Percentiles rank a stretch among this genome's conserved stretches.
Evolutionary conservation across 306 rosid species (phyloP).

Genomic region (Carpinus viminea): DNA sequence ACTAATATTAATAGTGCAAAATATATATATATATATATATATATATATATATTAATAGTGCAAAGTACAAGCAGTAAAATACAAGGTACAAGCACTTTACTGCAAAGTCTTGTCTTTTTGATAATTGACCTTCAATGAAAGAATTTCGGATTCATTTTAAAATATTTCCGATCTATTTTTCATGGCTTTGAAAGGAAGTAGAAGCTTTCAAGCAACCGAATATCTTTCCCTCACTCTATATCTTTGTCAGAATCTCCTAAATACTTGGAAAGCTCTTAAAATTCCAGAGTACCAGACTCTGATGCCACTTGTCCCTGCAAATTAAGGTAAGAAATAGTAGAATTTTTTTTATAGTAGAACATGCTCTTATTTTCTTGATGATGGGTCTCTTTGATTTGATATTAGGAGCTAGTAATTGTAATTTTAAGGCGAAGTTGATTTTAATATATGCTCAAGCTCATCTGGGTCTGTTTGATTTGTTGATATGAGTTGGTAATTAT

Average conservation of each 20-base stretch:
- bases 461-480: not conserved
- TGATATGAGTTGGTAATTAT: not conserved
- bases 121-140: not conserved
- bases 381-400: conserved; percentile 6
- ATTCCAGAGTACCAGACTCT: conserved; percentile 3
- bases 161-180: not conserved
- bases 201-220: conserved; percentile 44
- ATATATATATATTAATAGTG: too few relatives aligned
- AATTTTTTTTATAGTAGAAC: not conserved
- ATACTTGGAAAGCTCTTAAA: conserved; percentile 28
- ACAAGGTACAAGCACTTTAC: not conserved
- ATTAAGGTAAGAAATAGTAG: conserved; percentile 25
- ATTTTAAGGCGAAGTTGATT: not conserved
- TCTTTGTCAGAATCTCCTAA: conserved; percentile 24
- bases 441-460: not conserved
- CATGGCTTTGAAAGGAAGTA: conserved; percentile 29
- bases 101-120: not conserved
- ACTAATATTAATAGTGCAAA: not conserved
- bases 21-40: too few relatives aligned
- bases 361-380: not conserved
- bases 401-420: not conserved
- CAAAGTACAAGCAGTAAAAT: not conserved
- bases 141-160: not conserved
- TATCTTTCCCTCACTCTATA: not conserved
- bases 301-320: conserved; percentile 29